Percentiles rank a stretch among this genome's conserved stretches.
phyloP scores from a whole-genome alignment of 371 early-diverging fungal genomes.

The Mortierella sp. region DNA sequence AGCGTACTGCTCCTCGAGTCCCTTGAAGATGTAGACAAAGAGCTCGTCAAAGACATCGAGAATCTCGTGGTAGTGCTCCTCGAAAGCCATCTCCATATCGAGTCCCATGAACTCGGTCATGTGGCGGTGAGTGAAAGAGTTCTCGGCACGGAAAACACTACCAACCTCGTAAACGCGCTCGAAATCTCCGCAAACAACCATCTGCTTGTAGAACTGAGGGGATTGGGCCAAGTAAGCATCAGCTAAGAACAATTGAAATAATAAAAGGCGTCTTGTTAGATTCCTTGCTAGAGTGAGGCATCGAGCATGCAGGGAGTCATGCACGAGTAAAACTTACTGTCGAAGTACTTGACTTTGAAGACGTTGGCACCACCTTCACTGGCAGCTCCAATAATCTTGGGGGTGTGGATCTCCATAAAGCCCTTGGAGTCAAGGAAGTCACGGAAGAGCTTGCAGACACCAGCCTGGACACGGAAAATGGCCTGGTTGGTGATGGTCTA shows the following conservation, averaged over 20 bases:
- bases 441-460: constrained; percentile 95
- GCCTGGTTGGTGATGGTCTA: constrained; percentile 97
- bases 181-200: constrained; percentile 99
- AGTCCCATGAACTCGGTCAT: constrained; percentile 99
- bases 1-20: constrained; percentile 85
- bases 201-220: constrained; percentile 99
- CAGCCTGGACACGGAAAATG: constrained; percentile 98
- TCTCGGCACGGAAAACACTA: constrained; percentile 99
- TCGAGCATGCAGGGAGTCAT: neutral
- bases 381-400: constrained; percentile 97
- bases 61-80: constrained; percentile 98
- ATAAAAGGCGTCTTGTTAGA: neutral
- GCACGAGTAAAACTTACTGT: constrained; percentile 65
- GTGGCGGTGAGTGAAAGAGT: constrained; percentile 99
- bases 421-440: constrained; percentile 87
- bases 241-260: constrained; percentile 48
- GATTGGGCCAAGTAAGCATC: constrained; percentile 98
- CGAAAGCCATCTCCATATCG: constrained; percentile 99
- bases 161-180: constrained; percentile 99
- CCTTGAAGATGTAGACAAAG: constrained; percentile 94
- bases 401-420: constrained; percentile 99
- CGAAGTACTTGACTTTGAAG: constrained; percentile 98
- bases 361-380: constrained; percentile 99
- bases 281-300: neutral
- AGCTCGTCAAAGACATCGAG: constrained; percentile 89